These are phyloP conservation scores for Echites panduratus DNA, from an alignment of 257 asterid species.

Conservation along the genomic window DNA sequence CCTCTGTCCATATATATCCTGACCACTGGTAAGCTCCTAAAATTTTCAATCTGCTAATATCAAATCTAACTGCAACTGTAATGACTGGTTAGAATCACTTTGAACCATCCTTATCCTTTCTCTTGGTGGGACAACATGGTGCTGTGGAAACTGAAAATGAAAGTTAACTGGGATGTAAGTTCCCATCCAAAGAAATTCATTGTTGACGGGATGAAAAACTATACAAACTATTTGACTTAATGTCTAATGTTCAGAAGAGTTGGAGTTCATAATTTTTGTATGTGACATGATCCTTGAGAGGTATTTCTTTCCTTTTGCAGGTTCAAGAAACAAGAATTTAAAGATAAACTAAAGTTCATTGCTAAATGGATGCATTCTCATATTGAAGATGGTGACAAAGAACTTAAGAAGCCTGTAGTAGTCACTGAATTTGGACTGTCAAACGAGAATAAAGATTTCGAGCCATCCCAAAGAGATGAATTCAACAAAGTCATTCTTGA, in stretches of 20 bases:
- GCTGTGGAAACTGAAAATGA: neutral
- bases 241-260: neutral
- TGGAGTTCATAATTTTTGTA: neutral
- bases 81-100: neutral
- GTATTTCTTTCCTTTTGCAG: constrained; percentile 24
- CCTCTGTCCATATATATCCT: constrained; percentile 92
- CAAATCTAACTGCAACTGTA: neutral
- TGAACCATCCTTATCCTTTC: neutral
- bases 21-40: constrained; percentile 78
- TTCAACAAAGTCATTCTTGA: constrained; percentile 68
- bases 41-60: neutral
- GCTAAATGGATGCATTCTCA: constrained; percentile 90
- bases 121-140: neutral
- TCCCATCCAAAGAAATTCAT: neutral
- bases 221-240: neutral
- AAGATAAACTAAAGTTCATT: constrained; percentile 60
- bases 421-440: constrained; percentile 94
- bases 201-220: neutral
- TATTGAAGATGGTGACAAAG: constrained; percentile 96
- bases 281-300: neutral
- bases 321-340: constrained; percentile 71
- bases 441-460: constrained; percentile 59
- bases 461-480: constrained; percentile 55
- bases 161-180: neutral
- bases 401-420: constrained; percentile 75